Evolutionary conservation across 805 yeast genomes (phyloP), one percentile per base, ranked within the genome.

Genomic region (Blastobotrys attinorum): DNA sequence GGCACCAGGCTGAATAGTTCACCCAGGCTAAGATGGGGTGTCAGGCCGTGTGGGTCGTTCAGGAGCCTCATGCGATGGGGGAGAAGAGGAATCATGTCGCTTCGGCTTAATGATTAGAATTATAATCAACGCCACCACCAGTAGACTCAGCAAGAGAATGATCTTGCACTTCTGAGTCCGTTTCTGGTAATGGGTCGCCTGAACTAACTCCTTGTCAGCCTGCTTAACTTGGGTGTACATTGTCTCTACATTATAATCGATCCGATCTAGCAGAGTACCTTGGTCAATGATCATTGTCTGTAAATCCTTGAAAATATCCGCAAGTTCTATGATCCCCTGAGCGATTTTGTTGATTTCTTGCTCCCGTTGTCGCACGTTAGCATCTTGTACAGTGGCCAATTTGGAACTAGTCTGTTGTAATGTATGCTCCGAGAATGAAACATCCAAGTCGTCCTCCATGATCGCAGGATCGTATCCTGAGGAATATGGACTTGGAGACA

Each of bases 221-320:
- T 71, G 73, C 55, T 80, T 77, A 47, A 90, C 74, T 51, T 87
- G 83, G 29, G 76, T 76, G 2, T 77, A 81, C n/a, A 95, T 82
- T 47, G 79, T 79, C 48, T 82, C 83, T 47, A 92, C 66, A 59
- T 92, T 92, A 61, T 90, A 92, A 63, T 90, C 98, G 45, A 92
- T 90, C 52, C 97, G 70, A 63, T 92, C 98, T 47, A 92, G 70
- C 36, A 92, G 73, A 0, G 96, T 86, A 1, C 98, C 98, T 64
- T 92, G 98, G 57, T 92, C 97, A 44, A 92, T 83, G 35, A 92
- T 85, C 72, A 92, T 71, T 31, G 79, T 77, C 57, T 94, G 97
- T 75, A 92, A 76, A 57, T 92, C 97, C 59, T 83, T 83, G 68
- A 92, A 92, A 37, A 92, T 90, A 1, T 90, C 86, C 23, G 94